phyloP scores from a whole-genome alignment of 306 rosid genomes.

The Cicer chorassanicum region DNA sequence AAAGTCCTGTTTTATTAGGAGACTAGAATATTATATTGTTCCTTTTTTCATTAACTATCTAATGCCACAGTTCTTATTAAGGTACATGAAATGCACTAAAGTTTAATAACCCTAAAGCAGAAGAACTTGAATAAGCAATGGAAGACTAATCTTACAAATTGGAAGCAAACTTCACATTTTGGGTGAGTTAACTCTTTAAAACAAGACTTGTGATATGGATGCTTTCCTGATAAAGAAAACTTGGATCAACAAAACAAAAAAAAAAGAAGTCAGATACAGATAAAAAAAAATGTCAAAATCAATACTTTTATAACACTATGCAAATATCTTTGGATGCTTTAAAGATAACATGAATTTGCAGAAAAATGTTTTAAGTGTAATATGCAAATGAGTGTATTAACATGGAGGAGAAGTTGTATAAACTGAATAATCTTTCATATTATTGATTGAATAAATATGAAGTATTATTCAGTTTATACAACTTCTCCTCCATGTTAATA shows the following conservation, averaged over 20 bases:
- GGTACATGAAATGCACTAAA: constrained; percentile 5
- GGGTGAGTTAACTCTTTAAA: constrained; percentile 91
- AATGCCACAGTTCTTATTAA: neutral
- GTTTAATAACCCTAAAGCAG: constrained; percentile 21
- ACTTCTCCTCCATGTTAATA: too few species aligned
- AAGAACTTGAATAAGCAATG: constrained; percentile 16
- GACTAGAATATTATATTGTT: too few species aligned
- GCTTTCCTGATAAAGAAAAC: constrained; percentile 94
- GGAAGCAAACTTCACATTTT: constrained; percentile 95
- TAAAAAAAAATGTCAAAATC: constrained; percentile 36
- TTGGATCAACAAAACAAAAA: constrained; percentile 66
- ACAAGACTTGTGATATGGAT: constrained; percentile 94
- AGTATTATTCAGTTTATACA: too few species aligned
- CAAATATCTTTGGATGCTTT: neutral
- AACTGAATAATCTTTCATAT: too few species aligned
- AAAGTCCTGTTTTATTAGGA: neutral
- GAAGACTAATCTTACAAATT: constrained; percentile 70
- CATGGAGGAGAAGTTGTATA: too few species aligned
- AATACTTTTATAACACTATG: constrained; percentile 1
- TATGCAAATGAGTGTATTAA: too few species aligned
- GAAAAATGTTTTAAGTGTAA: constrained; percentile 27
- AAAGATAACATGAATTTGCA: constrained; percentile 4
- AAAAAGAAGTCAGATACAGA: constrained; percentile 57
- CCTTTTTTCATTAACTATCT: neutral
- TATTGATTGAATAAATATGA: too few species aligned